Evolutionary conservation across 2,329 filamentous ascomycete species (phyloP).

Genomic region (Diaporthe vaccinii): DNA sequence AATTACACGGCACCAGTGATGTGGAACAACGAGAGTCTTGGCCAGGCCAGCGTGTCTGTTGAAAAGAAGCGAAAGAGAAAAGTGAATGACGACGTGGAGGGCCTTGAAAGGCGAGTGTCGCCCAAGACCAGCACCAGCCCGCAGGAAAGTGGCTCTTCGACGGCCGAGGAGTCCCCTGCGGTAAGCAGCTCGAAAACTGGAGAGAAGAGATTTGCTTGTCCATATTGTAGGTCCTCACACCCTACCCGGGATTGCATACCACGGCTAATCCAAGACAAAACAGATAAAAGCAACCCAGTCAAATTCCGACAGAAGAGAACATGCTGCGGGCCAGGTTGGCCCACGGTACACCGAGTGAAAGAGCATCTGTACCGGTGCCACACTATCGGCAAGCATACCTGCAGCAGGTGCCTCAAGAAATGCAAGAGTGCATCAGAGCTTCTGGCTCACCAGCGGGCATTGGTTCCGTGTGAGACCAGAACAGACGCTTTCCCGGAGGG

Average conservation of each 20-base stretch:
- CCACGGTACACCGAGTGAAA: constrained; percentile 41
- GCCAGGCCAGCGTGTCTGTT: background rate
- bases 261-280: background rate
- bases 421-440: constrained; percentile 41
- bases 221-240: constrained; percentile 29
- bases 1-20: constrained; percentile 40
- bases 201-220: constrained; percentile 42
- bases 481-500: constrained; percentile 41
- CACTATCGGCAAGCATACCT: constrained; percentile 42
- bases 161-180: constrained; percentile 31
- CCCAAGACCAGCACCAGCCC: constrained; percentile 35
- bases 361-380: constrained; percentile 42
- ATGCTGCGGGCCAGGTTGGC: constrained; percentile 42
- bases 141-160: constrained; percentile 30
- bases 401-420: constrained; percentile 39
- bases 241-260: background rate
- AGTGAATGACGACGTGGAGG: constrained; percentile 24
- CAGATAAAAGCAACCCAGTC: constrained; percentile 40
- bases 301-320: constrained; percentile 41
- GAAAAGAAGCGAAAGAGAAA: constrained; percentile 39
- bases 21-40: constrained; percentile 20
- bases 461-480: constrained; percentile 38
- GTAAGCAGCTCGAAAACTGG: constrained; percentile 8
- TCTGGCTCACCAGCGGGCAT: constrained; percentile 40
- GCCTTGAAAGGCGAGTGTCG: constrained; percentile 34